phyloP scores from a whole-genome alignment of 495 filamentous ascomycete species.

The Hyaloscypha hepaticicola region DNA sequence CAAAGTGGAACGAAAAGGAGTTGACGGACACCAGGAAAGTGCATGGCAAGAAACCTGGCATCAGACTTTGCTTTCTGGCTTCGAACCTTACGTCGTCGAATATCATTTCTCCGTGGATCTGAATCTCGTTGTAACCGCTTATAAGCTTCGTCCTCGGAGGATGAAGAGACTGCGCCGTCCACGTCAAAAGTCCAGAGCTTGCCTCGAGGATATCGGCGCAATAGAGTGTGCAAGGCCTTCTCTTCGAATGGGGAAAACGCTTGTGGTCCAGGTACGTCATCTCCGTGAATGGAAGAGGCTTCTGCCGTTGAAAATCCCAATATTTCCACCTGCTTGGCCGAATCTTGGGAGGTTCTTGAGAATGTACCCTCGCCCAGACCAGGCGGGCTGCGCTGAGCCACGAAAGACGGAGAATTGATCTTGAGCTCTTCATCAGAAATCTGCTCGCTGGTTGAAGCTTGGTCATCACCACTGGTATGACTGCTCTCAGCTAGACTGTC shows the following conservation, averaged over 20 bases:
- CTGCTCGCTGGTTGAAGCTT: conserved; percentile 6
- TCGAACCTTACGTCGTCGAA: conserved; percentile 8
- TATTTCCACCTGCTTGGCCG: conserved; percentile 24
- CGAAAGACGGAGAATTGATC: no score
- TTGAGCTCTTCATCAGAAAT: background rate
- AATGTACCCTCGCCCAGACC: conserved; percentile 13
- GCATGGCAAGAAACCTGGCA: conserved; percentile 23
- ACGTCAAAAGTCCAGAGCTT: conserved; percentile 58
- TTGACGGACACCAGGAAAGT: conserved; percentile 52
- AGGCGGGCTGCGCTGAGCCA: background rate
- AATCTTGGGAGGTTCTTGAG: conserved; percentile 12
- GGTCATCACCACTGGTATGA: conserved; percentile 16
- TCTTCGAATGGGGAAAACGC: conserved; percentile 24
- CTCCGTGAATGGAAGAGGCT: conserved; percentile 30
- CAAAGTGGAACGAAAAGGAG: conserved; percentile 64
- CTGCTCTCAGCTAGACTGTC: conserved; percentile 16
- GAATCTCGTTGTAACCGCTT: conserved; percentile 1
- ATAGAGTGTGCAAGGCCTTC: conserved; percentile 36
- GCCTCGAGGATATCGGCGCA: conserved; percentile 60
- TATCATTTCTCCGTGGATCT: conserved; percentile 10
- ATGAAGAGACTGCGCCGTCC: conserved; percentile 33
- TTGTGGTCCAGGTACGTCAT: conserved; percentile 19
- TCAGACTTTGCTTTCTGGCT: conserved; percentile 23
- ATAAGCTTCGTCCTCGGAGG: conserved; percentile 24
- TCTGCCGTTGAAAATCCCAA: conserved; percentile 39